These are phyloP conservation scores for Cylindrotheca closterium DNA, from an alignment of 108 stramenopile genomes.

Conservation along the genomic window DNA sequence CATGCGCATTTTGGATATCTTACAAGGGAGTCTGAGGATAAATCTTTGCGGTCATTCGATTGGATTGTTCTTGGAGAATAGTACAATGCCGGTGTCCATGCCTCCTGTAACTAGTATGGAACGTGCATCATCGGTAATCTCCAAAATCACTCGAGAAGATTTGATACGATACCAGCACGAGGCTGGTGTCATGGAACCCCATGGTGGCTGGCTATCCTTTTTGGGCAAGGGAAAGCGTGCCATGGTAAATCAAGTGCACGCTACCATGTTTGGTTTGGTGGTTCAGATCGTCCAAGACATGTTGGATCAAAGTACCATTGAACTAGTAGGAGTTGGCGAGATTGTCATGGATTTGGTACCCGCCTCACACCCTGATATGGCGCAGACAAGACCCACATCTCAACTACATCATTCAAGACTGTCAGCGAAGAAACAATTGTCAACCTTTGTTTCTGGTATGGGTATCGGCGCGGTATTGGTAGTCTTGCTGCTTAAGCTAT, in stretches of 20 bases:
- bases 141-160: background rate
- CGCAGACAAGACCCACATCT: too few relatives aligned
- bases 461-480: background rate
- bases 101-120: background rate
- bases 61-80: background rate
- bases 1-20: slow-evolving; percentile 16
- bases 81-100: background rate
- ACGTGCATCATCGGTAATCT: background rate
- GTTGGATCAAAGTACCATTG: background rate
- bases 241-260: background rate
- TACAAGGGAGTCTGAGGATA: background rate
- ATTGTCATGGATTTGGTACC: background rate
- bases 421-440: too few relatives aligned
- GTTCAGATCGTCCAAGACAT: background rate
- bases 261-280: background rate
- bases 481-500: background rate
- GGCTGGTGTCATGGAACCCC: background rate
- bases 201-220: background rate
- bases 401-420: too few relatives aligned
- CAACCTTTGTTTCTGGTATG: background rate
- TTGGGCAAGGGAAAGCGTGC: background rate
- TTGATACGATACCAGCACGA: background rate
- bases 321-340: background rate
- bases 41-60: background rate
- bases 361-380: too few relatives aligned